phyloP scores from a whole-genome alignment of 495 filamentous ascomycete genomes.

The Aspergillus saccharolyticus region DNA sequence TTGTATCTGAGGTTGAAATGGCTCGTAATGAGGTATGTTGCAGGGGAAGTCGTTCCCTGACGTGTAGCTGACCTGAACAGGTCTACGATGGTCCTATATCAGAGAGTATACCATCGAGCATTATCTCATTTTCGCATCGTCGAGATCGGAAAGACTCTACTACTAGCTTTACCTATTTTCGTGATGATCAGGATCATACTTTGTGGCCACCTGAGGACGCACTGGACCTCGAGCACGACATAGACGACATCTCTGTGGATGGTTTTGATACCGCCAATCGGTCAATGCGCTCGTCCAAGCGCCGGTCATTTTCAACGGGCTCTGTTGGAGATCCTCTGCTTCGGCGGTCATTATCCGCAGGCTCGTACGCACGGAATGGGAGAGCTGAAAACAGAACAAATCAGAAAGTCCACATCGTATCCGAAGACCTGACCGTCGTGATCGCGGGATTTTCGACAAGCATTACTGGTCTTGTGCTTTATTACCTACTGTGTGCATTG shows the following conservation, averaged over 20 bases:
- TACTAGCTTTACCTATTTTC: conserved; percentile 86
- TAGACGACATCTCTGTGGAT: conserved; percentile 42
- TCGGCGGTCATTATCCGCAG: conserved; percentile 49
- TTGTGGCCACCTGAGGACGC: conserved; percentile 51
- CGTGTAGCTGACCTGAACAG: conserved; percentile 37
- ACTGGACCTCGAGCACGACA: conserved; percentile 48
- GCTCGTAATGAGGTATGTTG: conserved; percentile 79
- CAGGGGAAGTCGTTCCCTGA: not conserved
- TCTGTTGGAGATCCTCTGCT: conserved; percentile 73
- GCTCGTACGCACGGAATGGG: conserved; percentile 53
- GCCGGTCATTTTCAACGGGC: conserved; percentile 53
- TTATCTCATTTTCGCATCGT: conserved; percentile 82
- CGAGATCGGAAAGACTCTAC: conserved; percentile 69
- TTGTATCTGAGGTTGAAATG: conserved; percentile 98
- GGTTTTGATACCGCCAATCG: conserved; percentile 29
- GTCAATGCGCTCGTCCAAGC: conserved; percentile 37
- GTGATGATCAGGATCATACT: conserved; percentile 51
- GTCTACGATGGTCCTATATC: conserved; percentile 90
- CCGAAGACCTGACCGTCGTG: conserved; percentile 89
- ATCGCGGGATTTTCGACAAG: conserved; percentile 86
- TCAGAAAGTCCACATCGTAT: conserved; percentile 89
- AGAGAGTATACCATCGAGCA: conserved; percentile 88
- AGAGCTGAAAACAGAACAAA: conserved; percentile 53
- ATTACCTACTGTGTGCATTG: conserved; percentile 60
- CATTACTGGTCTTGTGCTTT: conserved; percentile 58